Percentiles rank a stretch among this genome's conserved stretches.
phyloP scores from a whole-genome alignment of 2,329 filamentous ascomycete species.

The Aspergillus intermedius region DNA sequence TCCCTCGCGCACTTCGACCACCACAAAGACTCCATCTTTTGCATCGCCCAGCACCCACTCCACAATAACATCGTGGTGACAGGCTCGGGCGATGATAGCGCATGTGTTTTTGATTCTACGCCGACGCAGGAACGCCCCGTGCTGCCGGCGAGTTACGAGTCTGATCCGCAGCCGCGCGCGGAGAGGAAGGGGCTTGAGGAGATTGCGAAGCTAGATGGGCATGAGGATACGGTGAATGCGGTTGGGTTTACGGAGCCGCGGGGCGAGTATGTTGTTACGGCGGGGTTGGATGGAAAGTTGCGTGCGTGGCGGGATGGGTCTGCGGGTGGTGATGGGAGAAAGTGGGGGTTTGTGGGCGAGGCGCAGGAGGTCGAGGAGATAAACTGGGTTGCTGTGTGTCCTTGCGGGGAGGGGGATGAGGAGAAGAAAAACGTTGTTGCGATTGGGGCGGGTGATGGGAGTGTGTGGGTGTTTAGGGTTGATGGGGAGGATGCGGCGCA shows the following conservation, averaged over 20 bases:
- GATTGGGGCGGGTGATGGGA: conserved; percentile 81
- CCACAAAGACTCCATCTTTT: conserved; percentile 87
- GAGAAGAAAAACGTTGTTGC: conserved; percentile 74
- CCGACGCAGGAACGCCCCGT: conserved; percentile 55
- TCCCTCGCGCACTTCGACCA: conserved; percentile 85
- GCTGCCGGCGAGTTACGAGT: conserved; percentile 69
- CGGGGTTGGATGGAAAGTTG: conserved; percentile 77
- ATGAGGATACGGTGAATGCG: conserved; percentile 84
- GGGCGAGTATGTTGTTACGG: conserved; percentile 80
- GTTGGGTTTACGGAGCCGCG: conserved; percentile 75
- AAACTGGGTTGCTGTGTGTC: conserved; percentile 79
- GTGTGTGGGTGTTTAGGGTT: conserved; percentile 92
- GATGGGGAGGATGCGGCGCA: conserved; percentile 56
- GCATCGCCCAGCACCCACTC: conserved; percentile 85
- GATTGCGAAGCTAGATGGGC: conserved; percentile 74
- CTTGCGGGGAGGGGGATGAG: conserved; percentile 46
- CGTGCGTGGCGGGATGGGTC: conserved; percentile 58
- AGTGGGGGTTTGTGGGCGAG: conserved; percentile 65
- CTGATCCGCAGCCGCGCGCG: conserved; percentile 54
- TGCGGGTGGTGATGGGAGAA: conserved; percentile 42
- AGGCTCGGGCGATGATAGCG: conserved; percentile 78
- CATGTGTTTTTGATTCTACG: conserved; percentile 76
- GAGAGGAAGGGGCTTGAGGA: conserved; percentile 57
- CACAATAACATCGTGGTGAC: conserved; percentile 74
- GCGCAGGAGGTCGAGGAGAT: conserved; percentile 89